Evolutionary conservation across 2,329 filamentous ascomycete species (phyloP).

Genomic region (Aureobasidium sp.): DNA sequence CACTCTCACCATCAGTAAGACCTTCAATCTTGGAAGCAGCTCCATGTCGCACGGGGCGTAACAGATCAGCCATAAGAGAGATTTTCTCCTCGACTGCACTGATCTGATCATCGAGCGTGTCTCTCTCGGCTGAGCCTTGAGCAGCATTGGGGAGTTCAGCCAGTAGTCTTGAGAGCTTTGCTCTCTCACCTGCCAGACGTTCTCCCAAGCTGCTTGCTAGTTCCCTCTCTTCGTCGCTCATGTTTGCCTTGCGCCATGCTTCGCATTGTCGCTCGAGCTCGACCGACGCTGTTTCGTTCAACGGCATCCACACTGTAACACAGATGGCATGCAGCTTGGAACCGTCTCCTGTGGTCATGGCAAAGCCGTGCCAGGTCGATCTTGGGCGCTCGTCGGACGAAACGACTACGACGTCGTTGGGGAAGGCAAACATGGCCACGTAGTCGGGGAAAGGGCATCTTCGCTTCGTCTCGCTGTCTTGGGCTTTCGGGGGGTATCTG

Average conservation of each 20-base stretch:
- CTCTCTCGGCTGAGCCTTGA: conserved; percentile 73
- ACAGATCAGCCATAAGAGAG: conserved; percentile 87
- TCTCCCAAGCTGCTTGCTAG: conserved; percentile 86
- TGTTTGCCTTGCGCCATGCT: conserved; percentile 51
- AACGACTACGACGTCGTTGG: conserved; percentile 94
- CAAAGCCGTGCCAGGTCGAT: conserved; percentile 98
- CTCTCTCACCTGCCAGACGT: conserved; percentile 75
- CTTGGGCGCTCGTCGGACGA: conserved; percentile 88
- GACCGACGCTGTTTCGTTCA: conserved; percentile 73
- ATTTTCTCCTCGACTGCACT: conserved; percentile 97
- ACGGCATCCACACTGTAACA: conserved; percentile 83
- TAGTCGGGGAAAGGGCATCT: conserved; percentile 91
- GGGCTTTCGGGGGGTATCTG: conserved; percentile 77
- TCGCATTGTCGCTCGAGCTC: conserved; percentile 61
- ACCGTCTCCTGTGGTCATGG: conserved; percentile 91
- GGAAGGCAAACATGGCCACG: conserved; percentile 98
- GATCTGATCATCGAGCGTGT: conserved; percentile 85
- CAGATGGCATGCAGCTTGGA: conserved; percentile 88
- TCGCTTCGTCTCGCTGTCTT: conserved; percentile 68
- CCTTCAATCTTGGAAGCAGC: conserved; percentile 97
- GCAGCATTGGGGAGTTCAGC: conserved; percentile 71
- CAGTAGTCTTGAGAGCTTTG: conserved; percentile 79
- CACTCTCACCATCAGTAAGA: conserved; percentile 87
- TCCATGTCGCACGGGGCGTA: conserved; percentile 84
- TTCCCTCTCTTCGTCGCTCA: conserved; percentile 86